Conservation (phyloP, 345 rosid genomes). For the Populus tremula region DNA sequence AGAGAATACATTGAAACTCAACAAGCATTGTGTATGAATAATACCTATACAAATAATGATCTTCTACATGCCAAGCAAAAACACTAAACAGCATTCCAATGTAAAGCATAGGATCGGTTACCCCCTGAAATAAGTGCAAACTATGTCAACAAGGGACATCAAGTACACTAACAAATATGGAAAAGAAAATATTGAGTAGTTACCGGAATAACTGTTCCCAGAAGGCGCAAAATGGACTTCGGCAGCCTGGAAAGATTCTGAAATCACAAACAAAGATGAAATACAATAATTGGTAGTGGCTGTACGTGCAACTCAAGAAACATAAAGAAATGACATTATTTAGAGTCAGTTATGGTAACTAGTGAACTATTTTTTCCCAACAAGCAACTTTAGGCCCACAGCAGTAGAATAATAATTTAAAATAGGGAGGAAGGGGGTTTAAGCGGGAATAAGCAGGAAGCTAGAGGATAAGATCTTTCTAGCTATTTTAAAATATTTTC, state of each 20-base stretch:
- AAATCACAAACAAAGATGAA: constrained; percentile 15
- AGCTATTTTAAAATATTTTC: not conserved
- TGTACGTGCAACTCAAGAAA: constrained; percentile 9
- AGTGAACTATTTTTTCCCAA: not conserved
- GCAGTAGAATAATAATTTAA: not conserved
- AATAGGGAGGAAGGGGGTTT: not conserved
- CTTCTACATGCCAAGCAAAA: constrained; percentile 99
- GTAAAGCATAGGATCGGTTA: constrained; percentile 99
- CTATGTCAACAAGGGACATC: constrained; percentile 7
- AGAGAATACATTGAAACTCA: not conserved
- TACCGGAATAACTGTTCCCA: constrained; percentile 89
- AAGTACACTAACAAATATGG: not conserved
- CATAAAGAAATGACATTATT: not conserved
- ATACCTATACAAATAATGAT: constrained; percentile 97
- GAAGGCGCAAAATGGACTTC: constrained; percentile 83
- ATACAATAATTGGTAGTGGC: constrained; percentile 2
- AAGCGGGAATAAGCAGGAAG: not conserved
- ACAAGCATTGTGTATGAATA: not conserved
- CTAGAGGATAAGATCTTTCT: not conserved
- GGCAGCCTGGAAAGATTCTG: constrained; percentile 86
- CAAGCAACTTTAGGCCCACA: not conserved
- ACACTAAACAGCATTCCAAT: constrained; percentile 98
- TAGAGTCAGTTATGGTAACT: not conserved
- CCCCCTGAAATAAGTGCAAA: constrained; percentile 66
- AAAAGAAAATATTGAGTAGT: not conserved